Evolutionary conservation across 2,329 filamentous ascomycete genomes (phyloP).

Genomic region (Coniochaeta ligniaria): DNA sequence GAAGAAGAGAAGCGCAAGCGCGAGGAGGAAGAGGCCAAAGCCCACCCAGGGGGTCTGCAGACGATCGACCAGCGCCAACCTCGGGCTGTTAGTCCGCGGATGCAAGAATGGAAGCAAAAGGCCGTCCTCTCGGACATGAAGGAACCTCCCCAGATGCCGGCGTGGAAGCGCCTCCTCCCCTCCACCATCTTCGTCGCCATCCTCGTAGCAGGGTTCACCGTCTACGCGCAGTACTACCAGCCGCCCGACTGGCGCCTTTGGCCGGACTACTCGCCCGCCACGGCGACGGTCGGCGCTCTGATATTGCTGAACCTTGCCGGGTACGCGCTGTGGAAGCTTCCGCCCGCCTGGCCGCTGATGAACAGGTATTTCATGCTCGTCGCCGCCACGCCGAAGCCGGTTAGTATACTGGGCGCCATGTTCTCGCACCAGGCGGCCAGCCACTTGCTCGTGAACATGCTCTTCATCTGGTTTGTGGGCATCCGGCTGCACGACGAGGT

Average conservation of each 20-base stretch:
- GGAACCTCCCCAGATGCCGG: slow-evolving; percentile 41
- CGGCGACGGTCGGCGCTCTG: slow-evolving; percentile 56
- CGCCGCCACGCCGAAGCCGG: slow-evolving; percentile 56
- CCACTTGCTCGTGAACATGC: slow-evolving; percentile 61
- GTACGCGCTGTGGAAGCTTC: slow-evolving; percentile 54
- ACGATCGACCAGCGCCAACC: slow-evolving; percentile 26
- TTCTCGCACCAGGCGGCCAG: slow-evolving; percentile 61
- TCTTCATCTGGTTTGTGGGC: slow-evolving; percentile 59
- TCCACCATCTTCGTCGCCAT: slow-evolving; percentile 40
- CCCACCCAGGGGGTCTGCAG: slow-evolving; percentile 33
- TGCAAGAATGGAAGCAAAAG: slow-evolving; percentile 31
- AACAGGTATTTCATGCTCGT: slow-evolving; percentile 63
- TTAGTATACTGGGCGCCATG: slow-evolving; percentile 54
- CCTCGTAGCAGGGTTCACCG: slow-evolving; percentile 33
- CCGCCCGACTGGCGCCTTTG: slow-evolving; percentile 46
- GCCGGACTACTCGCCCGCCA: slow-evolving; percentile 53
- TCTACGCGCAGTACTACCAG: slow-evolving; percentile 42
- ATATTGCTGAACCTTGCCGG: slow-evolving; percentile 52
- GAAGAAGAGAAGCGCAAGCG: slow-evolving; percentile 13
- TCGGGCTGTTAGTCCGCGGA: slow-evolving; percentile 25
- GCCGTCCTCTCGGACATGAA: slow-evolving; percentile 42
- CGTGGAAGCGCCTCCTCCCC: slow-evolving; percentile 49
- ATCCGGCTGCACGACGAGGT: slow-evolving; percentile 62
- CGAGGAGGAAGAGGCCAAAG: slow-evolving; percentile 31
- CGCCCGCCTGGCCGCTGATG: slow-evolving; percentile 56